Base-by-base conservation (phyloP, 768 basidiomycete species). In the Lactifluus rugatus region DNA sequence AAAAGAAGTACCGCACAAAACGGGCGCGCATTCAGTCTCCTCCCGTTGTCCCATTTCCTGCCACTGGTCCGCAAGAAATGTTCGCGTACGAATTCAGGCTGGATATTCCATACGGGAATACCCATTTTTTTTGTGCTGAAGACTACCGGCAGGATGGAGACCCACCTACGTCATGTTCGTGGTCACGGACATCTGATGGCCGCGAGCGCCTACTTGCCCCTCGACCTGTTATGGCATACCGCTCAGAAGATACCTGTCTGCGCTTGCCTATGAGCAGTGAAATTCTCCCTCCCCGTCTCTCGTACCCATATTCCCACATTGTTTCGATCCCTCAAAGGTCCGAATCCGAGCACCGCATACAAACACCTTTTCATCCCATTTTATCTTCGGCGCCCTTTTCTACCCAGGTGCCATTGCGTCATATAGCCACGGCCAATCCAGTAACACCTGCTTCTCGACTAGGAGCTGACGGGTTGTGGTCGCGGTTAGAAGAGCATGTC, bases 21-120 rank as follows among this genome's bases (percentile, higher is more conserved):
- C 62, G 62, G 34, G 49, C 52, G 7, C 59, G 62, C 54, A 51
- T 45, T 17, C 60, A 62, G 19, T 42, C 59, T 14, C 28, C 48
- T 47, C 36, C 36, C 21, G 37, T 52, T 23, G 28, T 62, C 6
- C 63, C 63, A 2, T 64, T 64, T 54, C 61, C 53, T 7, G 53
- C 63, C 4, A 62, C 57, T 28, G 63, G 63, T 23, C 63, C 63
- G 1, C 56, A 54, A n/a, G 56, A 64, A 48, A 64, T 64, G 63
- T 64, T 54, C 28, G 54, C 56, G 23, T 57, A 64, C 41, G 63
- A 64, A 39, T 64, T 64, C 39, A 49, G 21, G 46, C 10, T 64
- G 37, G 50, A 57, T n/a, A 26, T 47, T 17, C 53, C 37, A 19
- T 42, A 25, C 37, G 13, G 46, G 8, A 48, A 10, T 17, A 32